Evolutionary conservation across 371 early-diverging fungal genomes (phyloP).

Genomic region (Rhizopus sp.): DNA sequence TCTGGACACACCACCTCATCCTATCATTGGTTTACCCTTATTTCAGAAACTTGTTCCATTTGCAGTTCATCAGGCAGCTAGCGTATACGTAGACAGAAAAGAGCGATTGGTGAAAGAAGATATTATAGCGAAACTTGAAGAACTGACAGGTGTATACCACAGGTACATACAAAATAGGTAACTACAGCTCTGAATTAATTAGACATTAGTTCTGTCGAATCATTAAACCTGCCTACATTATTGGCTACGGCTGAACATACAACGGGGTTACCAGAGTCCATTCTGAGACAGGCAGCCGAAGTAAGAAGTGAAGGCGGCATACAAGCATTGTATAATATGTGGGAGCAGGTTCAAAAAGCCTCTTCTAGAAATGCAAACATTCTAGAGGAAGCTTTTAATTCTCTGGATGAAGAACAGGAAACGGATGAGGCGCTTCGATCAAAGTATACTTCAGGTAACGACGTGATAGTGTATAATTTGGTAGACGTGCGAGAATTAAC

Average conservation of each 20-base stretch:
- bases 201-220: slow-evolving; percentile 54
- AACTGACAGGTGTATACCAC: slow-evolving; percentile 57
- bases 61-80: slow-evolving; percentile 87
- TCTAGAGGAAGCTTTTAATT: slow-evolving; percentile 67
- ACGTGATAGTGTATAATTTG: not conserved
- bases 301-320: slow-evolving; percentile 73
- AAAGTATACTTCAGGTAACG: slow-evolving; percentile 46
- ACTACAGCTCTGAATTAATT: not conserved
- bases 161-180: slow-evolving; percentile 24
- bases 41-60: slow-evolving; percentile 86
- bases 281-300: slow-evolving; percentile 72
- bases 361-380: slow-evolving; percentile 52
- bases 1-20: slow-evolving; percentile 27
- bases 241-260: slow-evolving; percentile 69
- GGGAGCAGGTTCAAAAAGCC: slow-evolving; percentile 59
- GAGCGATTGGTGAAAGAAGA: slow-evolving; percentile 74
- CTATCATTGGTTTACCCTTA: slow-evolving; percentile 73
- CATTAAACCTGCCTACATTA: slow-evolving; percentile 70
- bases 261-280: slow-evolving; percentile 68
- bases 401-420: slow-evolving; percentile 73
- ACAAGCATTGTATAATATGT: slow-evolving; percentile 57
- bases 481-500: not conserved
- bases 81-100: slow-evolving; percentile 79
- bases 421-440: slow-evolving; percentile 65
- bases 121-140: slow-evolving; percentile 61